Evolutionary conservation across 1,139 yeast species (phyloP), one percentile per base, ranked within the genome.

Genomic region (Wickerhamomyces sp.): DNA sequence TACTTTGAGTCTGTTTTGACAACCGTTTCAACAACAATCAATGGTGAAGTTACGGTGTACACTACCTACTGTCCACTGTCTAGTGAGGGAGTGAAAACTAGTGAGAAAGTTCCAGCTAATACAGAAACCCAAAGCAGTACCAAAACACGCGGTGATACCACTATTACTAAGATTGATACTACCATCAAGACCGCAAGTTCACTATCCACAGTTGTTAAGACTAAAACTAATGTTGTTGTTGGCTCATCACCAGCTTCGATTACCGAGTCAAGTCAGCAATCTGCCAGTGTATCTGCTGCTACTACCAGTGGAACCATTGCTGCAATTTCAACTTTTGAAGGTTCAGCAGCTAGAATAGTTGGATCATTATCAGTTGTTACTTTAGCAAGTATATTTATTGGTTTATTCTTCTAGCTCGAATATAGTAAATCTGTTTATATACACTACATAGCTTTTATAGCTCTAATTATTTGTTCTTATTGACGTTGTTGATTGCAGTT

Each of bases 21-120:
- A 36, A 66, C 70, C 35, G 57, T 64, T 36, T 60, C 67, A 39
- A 64, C 73, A 33, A 58, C 63, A 18, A 55, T 44, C 36, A 39
- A 44, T 12, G 42, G 46, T 28, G 27, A 17, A 16, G 34, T 30
- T 14, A 35, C 45, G 13, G 26, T 36, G 35, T 39, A 35, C 38
- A 43, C 46, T 28, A 42, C 48, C 12, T 40, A 36, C 33, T 42
- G 42, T 18, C 44, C 46, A 36, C 5, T 33, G 16, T 27, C 48
- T 29, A 44, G 50, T 25, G 45, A 24, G 10, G 27, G 27, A 24
- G 13, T 13, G 13, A 12, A 14, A 13, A 13, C 27, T 33, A 5
- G 28, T n/a, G n/a, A n/a, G n/a, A n/a, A n/a, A n/a, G n/a, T n/a
- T n/a, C n/a, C 40, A 28, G 10, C 22, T 28, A 27, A 45, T 35